Evolutionary conservation across 2,329 filamentous ascomycete genomes (phyloP).

Genomic region (Blastomyces parvus): DNA sequence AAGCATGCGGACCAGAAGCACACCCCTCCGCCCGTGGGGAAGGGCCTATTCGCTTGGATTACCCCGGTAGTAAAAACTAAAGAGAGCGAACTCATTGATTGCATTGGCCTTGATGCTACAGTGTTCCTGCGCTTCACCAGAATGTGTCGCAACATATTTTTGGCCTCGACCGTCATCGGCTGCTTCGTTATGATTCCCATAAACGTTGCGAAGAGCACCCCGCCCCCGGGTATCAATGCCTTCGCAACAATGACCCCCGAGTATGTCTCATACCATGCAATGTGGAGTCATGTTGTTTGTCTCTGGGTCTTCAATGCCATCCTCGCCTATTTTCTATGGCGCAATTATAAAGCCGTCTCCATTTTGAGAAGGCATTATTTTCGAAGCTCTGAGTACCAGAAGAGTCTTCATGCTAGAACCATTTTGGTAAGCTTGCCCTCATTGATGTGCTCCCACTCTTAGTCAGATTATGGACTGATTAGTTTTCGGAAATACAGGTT

Average conservation of each 20-base stretch:
- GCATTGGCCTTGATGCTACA: slow-evolving; percentile 81
- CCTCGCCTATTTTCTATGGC: slow-evolving; percentile 75
- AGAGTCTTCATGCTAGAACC: slow-evolving; percentile 65
- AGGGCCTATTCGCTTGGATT: slow-evolving; percentile 81
- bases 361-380: slow-evolving; percentile 69
- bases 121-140: slow-evolving; percentile 79
- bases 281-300: slow-evolving; percentile 52
- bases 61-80: slow-evolving; percentile 65
- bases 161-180: slow-evolving; percentile 60
- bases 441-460: not conserved
- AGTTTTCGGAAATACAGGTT: slow-evolving; percentile 43
- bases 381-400: slow-evolving; percentile 76
- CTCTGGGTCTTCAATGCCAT: slow-evolving; percentile 62
- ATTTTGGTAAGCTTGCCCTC: slow-evolving; percentile 41
- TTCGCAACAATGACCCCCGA: slow-evolving; percentile 44
- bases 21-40: slow-evolving; percentile 75
- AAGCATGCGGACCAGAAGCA: slow-evolving; percentile 89
- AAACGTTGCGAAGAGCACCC: slow-evolving; percentile 51
- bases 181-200: slow-evolving; percentile 72
- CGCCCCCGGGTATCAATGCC: slow-evolving; percentile 21
- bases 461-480: not conserved
- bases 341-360: slow-evolving; percentile 70
- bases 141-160: slow-evolving; percentile 90
- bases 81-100: slow-evolving; percentile 67
- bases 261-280: slow-evolving; percentile 38